Evolutionary conservation across 805 yeast species (phyloP), one percentile per base, ranked within the genome.

Genomic region (Candida endomychidarum): DNA sequence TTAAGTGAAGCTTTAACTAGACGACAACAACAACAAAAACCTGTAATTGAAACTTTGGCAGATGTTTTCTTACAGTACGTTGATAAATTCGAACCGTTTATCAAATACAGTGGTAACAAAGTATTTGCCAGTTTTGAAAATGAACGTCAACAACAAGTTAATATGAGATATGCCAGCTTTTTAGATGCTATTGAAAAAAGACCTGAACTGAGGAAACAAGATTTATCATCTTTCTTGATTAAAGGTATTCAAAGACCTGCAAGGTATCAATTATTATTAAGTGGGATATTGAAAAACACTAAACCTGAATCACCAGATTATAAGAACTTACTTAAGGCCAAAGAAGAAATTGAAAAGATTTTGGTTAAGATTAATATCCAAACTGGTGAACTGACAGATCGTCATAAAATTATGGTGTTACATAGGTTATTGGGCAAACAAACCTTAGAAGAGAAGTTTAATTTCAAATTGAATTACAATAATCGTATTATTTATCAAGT

Each of bases 191-290:
- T 90, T 4, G 95, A 86, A 52, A 78, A 87, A 54, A 70, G 84
- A 48, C 87, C 87, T 3, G 96, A 86, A 67, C 78, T 88, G 25
- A 77, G 96, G 54, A 86, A 89, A 63, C 79, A 91, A 44, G 97
- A 95, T 62, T 81, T 93, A 39, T 86, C 91, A 18, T 93, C 98
- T 0, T 93, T 89, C 55, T 72, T 93, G 48, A 87, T 96, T 5
- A 95, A 91, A 56, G 97, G 98, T 37, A 90, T 96, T 2, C 89
- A 96, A 11, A 78, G 99, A 58, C 89, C 96, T 22, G 98, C 97
- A 8, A 74, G 98, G 50, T 93, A 93, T 63, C 96, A 95, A 48
- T 67, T 93, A 36, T 71, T 93, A 42, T 71, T 91, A 16, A 82
- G 78, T 42, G 93, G 91, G 34, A 86, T 93, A 24, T 70, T 87